Evolutionary conservation across 805 yeast genomes (phyloP).

Genomic region (Starmerella bombicola): DNA sequence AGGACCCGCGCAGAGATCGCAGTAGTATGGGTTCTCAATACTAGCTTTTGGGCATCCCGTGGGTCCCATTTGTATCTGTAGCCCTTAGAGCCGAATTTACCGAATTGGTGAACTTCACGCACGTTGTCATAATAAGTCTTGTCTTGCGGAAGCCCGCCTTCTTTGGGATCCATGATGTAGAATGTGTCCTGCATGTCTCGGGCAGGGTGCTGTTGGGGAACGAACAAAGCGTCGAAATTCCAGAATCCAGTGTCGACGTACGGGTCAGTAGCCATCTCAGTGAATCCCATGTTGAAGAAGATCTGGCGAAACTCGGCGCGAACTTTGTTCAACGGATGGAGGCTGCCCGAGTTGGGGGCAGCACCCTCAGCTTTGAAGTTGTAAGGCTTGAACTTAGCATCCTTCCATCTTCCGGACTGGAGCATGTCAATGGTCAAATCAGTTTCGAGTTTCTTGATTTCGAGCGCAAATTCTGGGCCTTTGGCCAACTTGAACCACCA

Average conservation of each 20-base stretch:
- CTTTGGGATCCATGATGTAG: conserved; percentile 84
- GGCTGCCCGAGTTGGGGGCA: conserved; percentile 74
- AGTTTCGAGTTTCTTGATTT: conserved; percentile 72
- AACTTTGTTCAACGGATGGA: conserved; percentile 93
- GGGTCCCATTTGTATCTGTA: conserved; percentile 97
- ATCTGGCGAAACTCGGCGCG: conserved; percentile 96
- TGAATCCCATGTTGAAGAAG: conserved; percentile 94
- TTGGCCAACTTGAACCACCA: conserved; percentile 65
- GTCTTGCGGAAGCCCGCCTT: conserved; percentile 75
- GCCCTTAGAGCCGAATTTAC: conserved; percentile 89
- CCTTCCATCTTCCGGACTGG: conserved; percentile 66
- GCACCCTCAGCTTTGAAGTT: conserved; percentile 94
- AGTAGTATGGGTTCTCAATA: conserved; percentile 94
- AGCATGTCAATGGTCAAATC: conserved; percentile 94
- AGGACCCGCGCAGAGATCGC: conserved; percentile 84
- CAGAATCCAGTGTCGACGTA: conserved; percentile 98
- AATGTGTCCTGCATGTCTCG: conserved; percentile 98
- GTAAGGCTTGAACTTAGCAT: conserved; percentile 79
- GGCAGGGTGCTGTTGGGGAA: conserved; percentile 99
- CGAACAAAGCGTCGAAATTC: conserved; percentile 94
- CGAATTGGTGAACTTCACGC: conserved; percentile 74
- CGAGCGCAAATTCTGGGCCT: conserved; percentile 73
- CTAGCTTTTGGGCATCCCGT: conserved; percentile 81
- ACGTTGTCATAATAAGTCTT: conserved; percentile 63
- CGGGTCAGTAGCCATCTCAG: conserved; percentile 98